These are phyloP conservation scores for Osmanthus fragrans DNA, from an alignment of 257 asterid species.

Conservation along the genomic window DNA sequence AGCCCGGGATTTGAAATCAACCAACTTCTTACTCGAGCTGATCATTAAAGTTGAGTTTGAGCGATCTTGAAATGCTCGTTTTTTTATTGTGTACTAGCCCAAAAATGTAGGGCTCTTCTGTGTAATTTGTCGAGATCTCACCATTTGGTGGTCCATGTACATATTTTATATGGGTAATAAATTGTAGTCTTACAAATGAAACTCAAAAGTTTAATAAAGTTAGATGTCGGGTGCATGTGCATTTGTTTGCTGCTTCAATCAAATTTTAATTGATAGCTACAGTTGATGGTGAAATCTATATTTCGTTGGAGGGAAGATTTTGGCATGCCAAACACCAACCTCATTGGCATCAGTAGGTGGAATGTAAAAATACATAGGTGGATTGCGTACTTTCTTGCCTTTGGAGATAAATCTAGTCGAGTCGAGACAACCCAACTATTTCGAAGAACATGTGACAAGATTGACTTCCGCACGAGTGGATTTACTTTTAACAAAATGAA, in stretches of 20 bases:
- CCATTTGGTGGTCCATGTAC: constrained; percentile 23
- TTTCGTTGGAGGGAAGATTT: no score
- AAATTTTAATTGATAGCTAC: not conserved
- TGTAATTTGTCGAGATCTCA: not conserved
- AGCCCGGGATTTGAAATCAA: no score
- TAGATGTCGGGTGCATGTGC: constrained; percentile 35
- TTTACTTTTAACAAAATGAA: no score
- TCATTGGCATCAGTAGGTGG: no score
- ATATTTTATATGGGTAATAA: not conserved
- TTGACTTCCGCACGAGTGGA: no score
- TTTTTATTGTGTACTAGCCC: not conserved
- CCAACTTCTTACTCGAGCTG: no score
- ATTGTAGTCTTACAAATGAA: constrained; percentile 11
- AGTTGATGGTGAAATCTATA: not conserved
- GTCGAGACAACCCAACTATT: no score
- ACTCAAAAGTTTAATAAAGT: constrained; percentile 25
- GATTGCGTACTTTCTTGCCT: no score
- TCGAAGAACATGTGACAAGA: no score
- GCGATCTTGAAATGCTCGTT: not conserved
- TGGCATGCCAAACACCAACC: no score
- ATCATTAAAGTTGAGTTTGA: not conserved
- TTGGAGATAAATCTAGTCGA: no score
- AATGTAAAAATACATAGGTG: no score
- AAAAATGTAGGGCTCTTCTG: not conserved
- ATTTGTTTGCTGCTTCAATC: constrained; percentile 11